phyloP scores from a whole-genome alignment of 176 grass and related monocot species.

The Zoysia japonica region DNA sequence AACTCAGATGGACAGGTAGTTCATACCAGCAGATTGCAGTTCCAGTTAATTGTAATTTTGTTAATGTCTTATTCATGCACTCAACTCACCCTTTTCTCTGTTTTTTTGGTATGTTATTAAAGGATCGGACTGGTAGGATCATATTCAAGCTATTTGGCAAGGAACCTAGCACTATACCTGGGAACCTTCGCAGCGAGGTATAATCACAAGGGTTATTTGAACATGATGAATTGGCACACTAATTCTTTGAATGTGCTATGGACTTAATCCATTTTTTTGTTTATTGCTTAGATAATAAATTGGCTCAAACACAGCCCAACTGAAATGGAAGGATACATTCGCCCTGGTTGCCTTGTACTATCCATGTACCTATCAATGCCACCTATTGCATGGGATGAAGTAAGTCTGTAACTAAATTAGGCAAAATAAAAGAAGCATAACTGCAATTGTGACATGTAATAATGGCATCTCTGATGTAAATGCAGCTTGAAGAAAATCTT shows the following conservation, averaged over 20 bases:
- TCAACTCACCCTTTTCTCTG: not conserved
- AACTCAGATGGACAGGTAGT: constrained; percentile 93
- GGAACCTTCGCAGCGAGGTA: constrained; percentile 77
- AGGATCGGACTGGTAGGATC: constrained; percentile 96
- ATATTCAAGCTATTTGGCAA: constrained; percentile 98
- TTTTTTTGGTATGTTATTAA: constrained; percentile 17
- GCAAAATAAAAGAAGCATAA: not conserved
- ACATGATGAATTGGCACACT: not conserved
- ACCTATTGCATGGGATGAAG: constrained; percentile 83
- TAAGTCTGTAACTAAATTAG: constrained; percentile 41
- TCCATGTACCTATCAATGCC: constrained; percentile 92
- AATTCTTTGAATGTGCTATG: constrained; percentile 10
- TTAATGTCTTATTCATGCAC: not conserved
- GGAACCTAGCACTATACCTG: constrained; percentile 84
- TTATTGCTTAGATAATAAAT: constrained; percentile 68
- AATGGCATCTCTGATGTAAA: constrained; percentile 14
- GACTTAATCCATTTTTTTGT: constrained; percentile 4
- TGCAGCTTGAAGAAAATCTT: constrained; percentile 90
- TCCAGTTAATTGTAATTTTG: constrained; percentile 11
- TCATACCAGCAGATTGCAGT: not conserved
- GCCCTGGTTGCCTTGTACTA: constrained; percentile 85
- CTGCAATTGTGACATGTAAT: constrained; percentile 20
- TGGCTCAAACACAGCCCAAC: constrained; percentile 92
- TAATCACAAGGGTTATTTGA: not conserved
- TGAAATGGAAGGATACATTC: constrained; percentile 96